These are phyloP conservation scores for Oryza meyeriana DNA, from an alignment of 176 grass and related monocot genomes.

Conservation along the genomic window DNA sequence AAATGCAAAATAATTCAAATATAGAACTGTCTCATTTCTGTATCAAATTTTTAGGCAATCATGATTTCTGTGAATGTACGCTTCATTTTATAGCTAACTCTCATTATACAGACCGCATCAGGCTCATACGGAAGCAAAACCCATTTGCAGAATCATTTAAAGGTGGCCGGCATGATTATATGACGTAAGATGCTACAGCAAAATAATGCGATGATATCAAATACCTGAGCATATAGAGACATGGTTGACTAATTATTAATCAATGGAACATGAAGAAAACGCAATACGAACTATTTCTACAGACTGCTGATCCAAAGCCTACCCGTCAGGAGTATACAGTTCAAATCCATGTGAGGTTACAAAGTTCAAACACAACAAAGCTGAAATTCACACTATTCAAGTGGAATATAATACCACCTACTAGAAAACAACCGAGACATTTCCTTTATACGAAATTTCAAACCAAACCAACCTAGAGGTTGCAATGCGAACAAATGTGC, in stretches of 20 bases:
- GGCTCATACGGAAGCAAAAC: background rate
- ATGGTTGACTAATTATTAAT: constrained; percentile 31
- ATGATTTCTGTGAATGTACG: background rate
- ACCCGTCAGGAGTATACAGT: background rate
- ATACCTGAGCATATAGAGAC: background rate
- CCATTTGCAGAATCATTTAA: constrained; percentile 1
- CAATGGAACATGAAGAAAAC: background rate
- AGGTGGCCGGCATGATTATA: background rate
- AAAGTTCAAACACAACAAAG: background rate
- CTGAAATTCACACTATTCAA: background rate
- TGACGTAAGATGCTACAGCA: constrained; percentile 24
- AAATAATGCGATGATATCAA: background rate
- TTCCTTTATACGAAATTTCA: background rate
- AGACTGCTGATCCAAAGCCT: background rate
- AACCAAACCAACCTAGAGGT: background rate
- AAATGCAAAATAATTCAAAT: constrained; percentile 3
- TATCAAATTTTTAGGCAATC: background rate
- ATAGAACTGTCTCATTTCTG: background rate
- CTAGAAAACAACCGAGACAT: background rate
- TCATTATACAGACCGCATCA: background rate
- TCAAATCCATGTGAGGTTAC: background rate
- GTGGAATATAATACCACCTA: background rate
- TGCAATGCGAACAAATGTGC: background rate
- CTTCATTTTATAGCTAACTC: background rate
- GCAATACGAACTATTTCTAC: constrained; percentile 8